A percentile compares a stretch with the other conserved stretches of the same genome.
Conservation (phyloP, 2,329 filamentous ascomycete species). For the Colletotrichum zoysiae region DNA sequence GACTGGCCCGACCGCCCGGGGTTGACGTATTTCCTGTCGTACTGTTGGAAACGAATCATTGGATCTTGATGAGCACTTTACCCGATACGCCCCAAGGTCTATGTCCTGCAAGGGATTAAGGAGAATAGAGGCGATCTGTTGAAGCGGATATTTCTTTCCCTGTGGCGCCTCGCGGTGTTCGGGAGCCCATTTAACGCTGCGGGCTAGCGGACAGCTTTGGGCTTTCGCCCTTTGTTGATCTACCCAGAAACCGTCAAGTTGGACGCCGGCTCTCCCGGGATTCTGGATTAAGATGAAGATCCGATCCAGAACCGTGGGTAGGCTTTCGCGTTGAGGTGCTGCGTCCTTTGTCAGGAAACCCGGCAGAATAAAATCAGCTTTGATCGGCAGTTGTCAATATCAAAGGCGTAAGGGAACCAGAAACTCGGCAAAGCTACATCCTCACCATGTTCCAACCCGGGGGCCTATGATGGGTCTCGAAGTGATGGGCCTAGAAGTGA, state of each 20-base stretch:
- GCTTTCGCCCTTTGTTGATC: slow-evolving; percentile 30
- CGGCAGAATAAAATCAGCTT: neutral
- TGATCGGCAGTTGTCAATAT: slow-evolving; percentile 10
- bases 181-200: slow-evolving; percentile 14
- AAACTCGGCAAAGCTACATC: slow-evolving; percentile 5
- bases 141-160: neutral
- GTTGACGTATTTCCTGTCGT: neutral
- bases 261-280: slow-evolving; percentile 17
- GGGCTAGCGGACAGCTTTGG: slow-evolving; percentile 18
- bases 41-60: neutral
- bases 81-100: neutral
- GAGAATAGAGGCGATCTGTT: neutral
- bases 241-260: neutral
- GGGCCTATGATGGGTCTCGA: neutral
- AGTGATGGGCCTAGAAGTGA: neutral
- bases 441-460: slow-evolving; percentile 1
- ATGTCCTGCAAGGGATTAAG: slow-evolving; percentile 13
- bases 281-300: slow-evolving; percentile 11
- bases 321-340: slow-evolving; percentile 22
- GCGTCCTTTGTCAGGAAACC: slow-evolving; percentile 21
- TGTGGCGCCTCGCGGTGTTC: slow-evolving; percentile 3
- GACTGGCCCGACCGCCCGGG: neutral
- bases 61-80: neutral
- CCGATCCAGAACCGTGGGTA: neutral
- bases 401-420: neutral